Evolutionary conservation across 202 grass and related monocot species (phyloP).

Genomic region (Eragrostis tef): DNA sequence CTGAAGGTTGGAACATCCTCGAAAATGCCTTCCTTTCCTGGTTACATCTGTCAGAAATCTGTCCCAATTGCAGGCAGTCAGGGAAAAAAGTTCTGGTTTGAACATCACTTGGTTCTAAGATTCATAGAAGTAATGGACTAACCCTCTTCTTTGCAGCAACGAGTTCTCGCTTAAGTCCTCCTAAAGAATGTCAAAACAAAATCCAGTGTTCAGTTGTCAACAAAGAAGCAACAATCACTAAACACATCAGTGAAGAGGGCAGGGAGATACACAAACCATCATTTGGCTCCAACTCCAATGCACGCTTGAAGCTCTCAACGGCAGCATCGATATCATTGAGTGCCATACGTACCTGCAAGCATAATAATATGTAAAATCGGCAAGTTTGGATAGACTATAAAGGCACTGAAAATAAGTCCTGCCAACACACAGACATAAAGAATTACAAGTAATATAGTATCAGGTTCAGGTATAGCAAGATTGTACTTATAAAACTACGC

Average conservation of each 20-base stretch:
- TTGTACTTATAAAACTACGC: not conserved
- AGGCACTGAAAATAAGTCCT: constrained; percentile 10
- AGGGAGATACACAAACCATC: constrained; percentile 66
- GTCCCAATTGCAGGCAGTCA: constrained; percentile 29
- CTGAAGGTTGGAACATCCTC: constrained; percentile 78
- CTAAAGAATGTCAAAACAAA: constrained; percentile 53
- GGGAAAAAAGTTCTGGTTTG: constrained; percentile 33
- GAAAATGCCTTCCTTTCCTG: constrained; percentile 82
- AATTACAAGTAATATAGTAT: constrained; percentile 16
- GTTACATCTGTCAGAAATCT: constrained; percentile 77
- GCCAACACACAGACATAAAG: not conserved
- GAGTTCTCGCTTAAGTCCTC: constrained; percentile 83
- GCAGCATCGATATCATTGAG: constrained; percentile 93
- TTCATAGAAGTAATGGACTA: constrained; percentile 36
- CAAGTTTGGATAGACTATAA: not conserved
- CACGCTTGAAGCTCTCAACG: constrained; percentile 78
- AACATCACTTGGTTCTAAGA: not conserved
- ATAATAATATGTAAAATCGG: constrained; percentile 30
- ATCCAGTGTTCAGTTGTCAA: constrained; percentile 30
- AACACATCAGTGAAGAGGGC: constrained; percentile 8
- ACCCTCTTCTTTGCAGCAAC: constrained; percentile 89
- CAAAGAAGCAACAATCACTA: constrained; percentile 13
- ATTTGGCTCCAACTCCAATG: constrained; percentile 86
- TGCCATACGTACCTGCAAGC: constrained; percentile 75
- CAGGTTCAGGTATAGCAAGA: not conserved